Percentiles rank a stretch among this genome's conserved stretches.
phyloP scores from a whole-genome alignment of 768 basidiomycete genomes.

The Piloderma croceum region DNA sequence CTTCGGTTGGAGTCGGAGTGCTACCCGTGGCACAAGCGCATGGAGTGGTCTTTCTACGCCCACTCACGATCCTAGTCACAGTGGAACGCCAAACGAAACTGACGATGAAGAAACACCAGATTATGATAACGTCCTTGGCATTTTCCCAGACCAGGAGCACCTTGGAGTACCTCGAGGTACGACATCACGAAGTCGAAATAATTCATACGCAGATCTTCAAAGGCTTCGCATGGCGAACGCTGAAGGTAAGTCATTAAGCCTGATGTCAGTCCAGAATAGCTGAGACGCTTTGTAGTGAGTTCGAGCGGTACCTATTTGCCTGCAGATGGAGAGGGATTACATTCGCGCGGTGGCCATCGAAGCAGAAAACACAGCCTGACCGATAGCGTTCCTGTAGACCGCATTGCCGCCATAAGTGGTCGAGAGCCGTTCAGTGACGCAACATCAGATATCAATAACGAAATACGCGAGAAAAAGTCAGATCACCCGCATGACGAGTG shows the following conservation, averaged over 20 bases:
- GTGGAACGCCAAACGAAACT: conserved; percentile 67
- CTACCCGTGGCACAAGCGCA: conserved; percentile 76
- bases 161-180: conserved; percentile 22
- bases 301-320: no score
- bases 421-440: conserved; percentile 55
- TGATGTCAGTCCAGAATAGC: no score
- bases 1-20: conserved; percentile 85
- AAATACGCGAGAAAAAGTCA: conserved; percentile 39
- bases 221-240: conserved; percentile 47
- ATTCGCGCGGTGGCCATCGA: conserved; percentile 43
- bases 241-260: no score
- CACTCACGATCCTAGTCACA: conserved; percentile 54
- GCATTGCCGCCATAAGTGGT: conserved; percentile 55
- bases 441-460: conserved; percentile 64
- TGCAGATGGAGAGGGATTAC: no score
- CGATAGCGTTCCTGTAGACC: conserved; percentile 55
- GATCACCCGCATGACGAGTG: conserved; percentile 14
- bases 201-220: conserved; percentile 81
- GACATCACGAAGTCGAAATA: conserved; percentile 58
- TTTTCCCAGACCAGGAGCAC: conserved; percentile 50
- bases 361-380: conserved; percentile 59
- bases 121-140: conserved; percentile 81
- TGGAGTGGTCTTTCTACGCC: conserved; percentile 59
- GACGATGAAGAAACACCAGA: conserved; percentile 89
- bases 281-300: no score